These are phyloP conservation scores for Podospora fimiseda DNA, from an alignment of 495 filamentous ascomycete genomes.

Conservation along the genomic window DNA sequence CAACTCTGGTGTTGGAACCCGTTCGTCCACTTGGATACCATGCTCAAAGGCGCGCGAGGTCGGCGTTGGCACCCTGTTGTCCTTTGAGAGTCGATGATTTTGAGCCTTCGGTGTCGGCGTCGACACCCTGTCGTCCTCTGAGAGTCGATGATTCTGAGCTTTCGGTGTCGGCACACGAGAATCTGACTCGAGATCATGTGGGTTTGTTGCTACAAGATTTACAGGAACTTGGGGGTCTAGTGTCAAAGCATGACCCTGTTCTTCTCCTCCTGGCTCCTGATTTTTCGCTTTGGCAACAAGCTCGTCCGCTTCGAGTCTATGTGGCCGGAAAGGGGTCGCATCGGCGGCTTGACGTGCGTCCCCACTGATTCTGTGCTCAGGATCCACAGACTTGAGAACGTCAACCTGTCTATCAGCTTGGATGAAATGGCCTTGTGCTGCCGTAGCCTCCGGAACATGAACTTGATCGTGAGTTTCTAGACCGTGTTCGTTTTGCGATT, in stretches of 20 bases:
- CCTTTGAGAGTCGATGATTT: constrained; percentile 14
- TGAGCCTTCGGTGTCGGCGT: background rate
- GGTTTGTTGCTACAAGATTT: background rate
- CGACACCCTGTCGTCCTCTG: background rate
- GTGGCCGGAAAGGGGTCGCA: background rate
- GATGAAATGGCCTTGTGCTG: constrained; percentile 2
- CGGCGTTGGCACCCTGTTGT: constrained; percentile 8
- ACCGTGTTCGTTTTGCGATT: background rate
- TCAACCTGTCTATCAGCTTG: constrained; percentile 4
- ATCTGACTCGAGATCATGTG: constrained; percentile 10
- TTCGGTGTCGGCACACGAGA: constrained; percentile 7
- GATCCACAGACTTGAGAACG: background rate
- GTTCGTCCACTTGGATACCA: constrained; percentile 12
- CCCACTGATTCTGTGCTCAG: constrained; percentile 7
- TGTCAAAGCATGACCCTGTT: background rate
- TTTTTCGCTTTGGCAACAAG: constrained; percentile 2
- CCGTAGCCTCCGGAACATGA: background rate
- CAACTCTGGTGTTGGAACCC: constrained; percentile 16
- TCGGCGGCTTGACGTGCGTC: background rate
- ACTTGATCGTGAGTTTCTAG: background rate
- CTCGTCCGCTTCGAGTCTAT: constrained; percentile 8
- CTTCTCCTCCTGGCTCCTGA: background rate
- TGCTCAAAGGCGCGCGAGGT: constrained; percentile 1
- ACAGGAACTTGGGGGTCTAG: background rate
- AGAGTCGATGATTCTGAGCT: background rate